Conservation (phyloP, 345 rosid genomes). For the Excoecaria cochinchinensis region DNA sequence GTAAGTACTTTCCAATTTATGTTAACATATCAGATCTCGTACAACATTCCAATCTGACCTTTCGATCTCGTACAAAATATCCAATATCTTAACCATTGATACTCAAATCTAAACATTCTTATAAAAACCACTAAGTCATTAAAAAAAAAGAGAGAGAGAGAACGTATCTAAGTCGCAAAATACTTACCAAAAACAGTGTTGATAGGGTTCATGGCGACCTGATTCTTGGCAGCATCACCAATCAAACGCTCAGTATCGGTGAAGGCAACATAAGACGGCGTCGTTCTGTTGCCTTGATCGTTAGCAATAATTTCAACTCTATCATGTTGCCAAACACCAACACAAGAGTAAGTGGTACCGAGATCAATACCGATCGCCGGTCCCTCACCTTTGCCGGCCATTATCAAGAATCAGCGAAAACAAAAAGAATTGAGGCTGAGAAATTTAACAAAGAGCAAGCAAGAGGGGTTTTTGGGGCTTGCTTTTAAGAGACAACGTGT, state of each 20-base stretch:
- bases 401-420: not conserved
- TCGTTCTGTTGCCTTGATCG: conserved; percentile 34
- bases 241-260: conserved; percentile 33
- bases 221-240: conserved; percentile 41
- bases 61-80: too few species aligned
- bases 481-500: too few species aligned
- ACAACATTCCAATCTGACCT: too few species aligned
- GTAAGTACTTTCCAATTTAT: too few species aligned
- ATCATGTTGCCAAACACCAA: conserved; percentile 36
- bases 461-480: too few species aligned
- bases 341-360: conserved; percentile 31
- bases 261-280: conserved; percentile 37
- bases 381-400: conserved; percentile 23
- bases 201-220: conserved; percentile 35
- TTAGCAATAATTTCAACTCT: conserved; percentile 32
- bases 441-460: too few species aligned
- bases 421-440: too few species aligned
- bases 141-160: too few species aligned
- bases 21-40: too few species aligned
- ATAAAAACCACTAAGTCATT: too few species aligned
- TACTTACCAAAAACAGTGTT: conserved; percentile 33
- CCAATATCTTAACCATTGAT: too few species aligned
- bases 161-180: not conserved
- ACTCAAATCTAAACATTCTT: too few species aligned
- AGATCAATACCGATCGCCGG: conserved; percentile 34